Conservation (phyloP, 495 filamentous ascomycete genomes). For the Bacidia gigantensis region DNA sequence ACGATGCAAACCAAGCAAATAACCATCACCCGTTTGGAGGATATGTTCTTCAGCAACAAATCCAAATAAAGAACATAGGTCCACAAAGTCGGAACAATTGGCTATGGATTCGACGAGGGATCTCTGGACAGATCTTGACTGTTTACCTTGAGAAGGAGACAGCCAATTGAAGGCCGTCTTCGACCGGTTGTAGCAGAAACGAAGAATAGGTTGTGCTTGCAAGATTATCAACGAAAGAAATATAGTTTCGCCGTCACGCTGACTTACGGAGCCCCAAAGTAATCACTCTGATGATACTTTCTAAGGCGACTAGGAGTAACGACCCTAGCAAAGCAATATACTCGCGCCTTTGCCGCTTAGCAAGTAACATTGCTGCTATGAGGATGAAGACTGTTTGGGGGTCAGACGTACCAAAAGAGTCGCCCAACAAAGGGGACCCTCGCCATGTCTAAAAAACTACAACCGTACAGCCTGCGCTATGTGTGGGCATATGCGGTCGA, state of each 20-base stretch:
- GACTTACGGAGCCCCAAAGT: constrained; percentile 76
- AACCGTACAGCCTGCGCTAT: too few species aligned
- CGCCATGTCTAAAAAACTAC: neutral
- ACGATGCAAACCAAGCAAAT: constrained; percentile 81
- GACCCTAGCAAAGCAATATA: constrained; percentile 77
- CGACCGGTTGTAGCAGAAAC: constrained; percentile 70
- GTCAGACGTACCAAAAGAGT: constrained; percentile 47
- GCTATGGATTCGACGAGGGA: constrained; percentile 36
- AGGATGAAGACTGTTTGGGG: too few species aligned
- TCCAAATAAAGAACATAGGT: constrained; percentile 75
- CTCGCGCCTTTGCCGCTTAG: constrained; percentile 42
- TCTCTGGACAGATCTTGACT: constrained; percentile 37
- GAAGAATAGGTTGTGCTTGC: constrained; percentile 61
- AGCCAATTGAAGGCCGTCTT: constrained; percentile 70
- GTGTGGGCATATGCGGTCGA: too few species aligned
- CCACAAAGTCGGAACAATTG: constrained; percentile 77
- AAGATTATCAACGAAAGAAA: neutral
- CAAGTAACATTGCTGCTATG: neutral
- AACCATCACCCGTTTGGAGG: constrained; percentile 86
- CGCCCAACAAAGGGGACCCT: constrained; percentile 68
- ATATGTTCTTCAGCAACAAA: constrained; percentile 94
- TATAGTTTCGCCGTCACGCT: neutral
- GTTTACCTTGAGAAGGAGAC: constrained; percentile 51
- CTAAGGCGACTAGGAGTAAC: constrained; percentile 65
- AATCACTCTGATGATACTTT: constrained; percentile 70